Evolutionary conservation across 495 filamentous ascomycete genomes (phyloP).

Genomic region (Xylaria curta): DNA sequence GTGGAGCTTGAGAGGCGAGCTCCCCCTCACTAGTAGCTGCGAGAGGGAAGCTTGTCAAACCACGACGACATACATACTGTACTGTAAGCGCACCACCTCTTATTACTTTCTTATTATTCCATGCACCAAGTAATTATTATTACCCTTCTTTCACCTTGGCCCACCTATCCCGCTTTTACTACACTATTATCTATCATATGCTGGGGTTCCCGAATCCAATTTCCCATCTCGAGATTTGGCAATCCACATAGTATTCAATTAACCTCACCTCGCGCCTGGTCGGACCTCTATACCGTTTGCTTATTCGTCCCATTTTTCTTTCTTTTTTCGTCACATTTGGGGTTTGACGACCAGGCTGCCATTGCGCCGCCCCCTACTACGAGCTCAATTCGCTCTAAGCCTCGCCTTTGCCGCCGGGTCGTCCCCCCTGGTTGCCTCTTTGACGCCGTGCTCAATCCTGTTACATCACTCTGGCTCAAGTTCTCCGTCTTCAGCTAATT

Average conservation of each 20-base stretch:
- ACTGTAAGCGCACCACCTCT: constrained; percentile 12
- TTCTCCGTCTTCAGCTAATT: constrained; percentile 14
- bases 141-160: constrained; percentile 8
- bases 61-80: not conserved
- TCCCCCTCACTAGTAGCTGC: constrained; percentile 17
- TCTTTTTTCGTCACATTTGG: not conserved
- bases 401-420: constrained; percentile 21
- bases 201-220: not conserved
- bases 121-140: not conserved
- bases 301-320: not conserved
- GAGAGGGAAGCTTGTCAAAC: constrained; percentile 7
- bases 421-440: constrained; percentile 15
- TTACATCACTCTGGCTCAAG: constrained; percentile 12
- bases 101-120: not conserved
- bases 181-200: not conserved
- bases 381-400: constrained; percentile 14
- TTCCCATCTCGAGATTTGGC: not conserved
- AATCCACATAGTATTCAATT: constrained; percentile 1
- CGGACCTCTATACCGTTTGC: not conserved
- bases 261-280: not conserved
- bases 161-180: constrained; percentile 19
- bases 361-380: not conserved
- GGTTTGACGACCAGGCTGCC: not conserved
- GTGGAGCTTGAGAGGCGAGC: not conserved
- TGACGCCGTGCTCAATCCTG: constrained; percentile 5